Percentiles rank a stretch among this genome's conserved stretches.
Evolutionary conservation across 257 asterid genomes (phyloP).

Genomic region (Plectranthus barbatus): DNA sequence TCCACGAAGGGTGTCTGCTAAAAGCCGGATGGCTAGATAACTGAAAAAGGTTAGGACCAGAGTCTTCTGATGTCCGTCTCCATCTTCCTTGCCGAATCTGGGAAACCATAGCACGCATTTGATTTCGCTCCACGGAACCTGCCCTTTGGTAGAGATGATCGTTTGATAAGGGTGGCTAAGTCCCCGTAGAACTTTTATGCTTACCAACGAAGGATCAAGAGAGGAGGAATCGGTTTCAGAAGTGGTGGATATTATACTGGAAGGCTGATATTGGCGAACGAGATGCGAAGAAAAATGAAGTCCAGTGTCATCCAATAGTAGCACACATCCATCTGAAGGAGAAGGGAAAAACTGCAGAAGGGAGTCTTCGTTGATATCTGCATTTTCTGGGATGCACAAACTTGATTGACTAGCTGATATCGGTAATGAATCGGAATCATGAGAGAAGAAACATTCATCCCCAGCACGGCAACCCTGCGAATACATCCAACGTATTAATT

Average conservation of each 20-base stretch:
- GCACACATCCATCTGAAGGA: conserved; percentile 42
- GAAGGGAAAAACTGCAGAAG: conserved; percentile 54
- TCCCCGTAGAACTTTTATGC: conserved; percentile 49
- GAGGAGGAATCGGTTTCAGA: conserved; percentile 32
- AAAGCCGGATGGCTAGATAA: conserved; percentile 58
- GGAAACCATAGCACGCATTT: conserved; percentile 86
- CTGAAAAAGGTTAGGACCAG: conserved; percentile 44
- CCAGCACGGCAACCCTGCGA: conserved; percentile 91
- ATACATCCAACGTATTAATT: conserved; percentile 12
- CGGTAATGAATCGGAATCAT: conserved; percentile 40
- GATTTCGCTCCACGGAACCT: conserved; percentile 59
- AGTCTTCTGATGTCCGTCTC: conserved; percentile 36
- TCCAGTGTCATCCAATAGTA: conserved; percentile 59
- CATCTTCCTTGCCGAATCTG: conserved; percentile 34
- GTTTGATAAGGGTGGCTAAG: conserved; percentile 59
- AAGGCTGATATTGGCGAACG: conserved; percentile 34
- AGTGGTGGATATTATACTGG: conserved; percentile 54
- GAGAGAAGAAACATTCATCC: conserved; percentile 66
- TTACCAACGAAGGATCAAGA: conserved; percentile 31
- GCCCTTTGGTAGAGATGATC: conserved; percentile 39
- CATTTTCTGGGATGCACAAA: conserved; percentile 49
- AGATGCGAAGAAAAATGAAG: conserved; percentile 57
- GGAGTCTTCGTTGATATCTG: conserved; percentile 25
- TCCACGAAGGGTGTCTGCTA: conserved; percentile 48
- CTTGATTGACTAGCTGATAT: conserved; percentile 22